Percentiles rank a stretch among this genome's conserved stretches.
These are phyloP conservation scores for Fusarium sterilihyphosum DNA, from an alignment of 2,329 filamentous ascomycete genomes.

Conservation along the genomic window DNA sequence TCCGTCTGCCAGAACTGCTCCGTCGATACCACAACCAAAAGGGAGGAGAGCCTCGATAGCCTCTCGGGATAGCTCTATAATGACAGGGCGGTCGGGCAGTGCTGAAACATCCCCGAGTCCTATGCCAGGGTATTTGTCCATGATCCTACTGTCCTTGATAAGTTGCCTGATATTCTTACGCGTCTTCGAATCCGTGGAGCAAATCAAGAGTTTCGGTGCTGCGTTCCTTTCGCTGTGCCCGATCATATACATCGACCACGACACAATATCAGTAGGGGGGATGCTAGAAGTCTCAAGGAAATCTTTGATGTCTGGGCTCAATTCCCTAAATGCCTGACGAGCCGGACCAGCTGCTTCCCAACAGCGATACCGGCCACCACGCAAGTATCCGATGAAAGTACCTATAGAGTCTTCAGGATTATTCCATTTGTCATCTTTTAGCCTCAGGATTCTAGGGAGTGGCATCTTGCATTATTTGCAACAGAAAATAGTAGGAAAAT, in stretches of 20 bases:
- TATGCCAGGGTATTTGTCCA: background rate
- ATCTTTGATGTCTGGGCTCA: background rate
- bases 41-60: background rate
- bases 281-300: background rate
- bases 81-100: background rate
- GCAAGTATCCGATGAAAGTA: background rate
- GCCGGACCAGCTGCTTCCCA: background rate
- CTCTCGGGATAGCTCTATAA: background rate
- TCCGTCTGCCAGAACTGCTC: background rate
- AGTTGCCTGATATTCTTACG: background rate
- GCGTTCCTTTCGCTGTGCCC: background rate
- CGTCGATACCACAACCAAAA: rapidly evolving
- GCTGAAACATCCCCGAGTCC: background rate
- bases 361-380: background rate
- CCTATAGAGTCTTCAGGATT: background rate
- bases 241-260: background rate
- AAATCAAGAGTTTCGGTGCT: background rate
- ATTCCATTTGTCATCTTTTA: rapidly evolving
- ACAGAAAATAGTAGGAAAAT: rapidly evolving
- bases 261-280: rapidly evolving
- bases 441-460: rapidly evolving
- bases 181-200: background rate
- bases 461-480: background rate
- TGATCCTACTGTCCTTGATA: background rate
- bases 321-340: background rate